Evolutionary conservation across 192 early-diverging fungal genomes (phyloP), one percentile per base, ranked within the genome.

Genomic region (Rhizophagus clarus): DNA sequence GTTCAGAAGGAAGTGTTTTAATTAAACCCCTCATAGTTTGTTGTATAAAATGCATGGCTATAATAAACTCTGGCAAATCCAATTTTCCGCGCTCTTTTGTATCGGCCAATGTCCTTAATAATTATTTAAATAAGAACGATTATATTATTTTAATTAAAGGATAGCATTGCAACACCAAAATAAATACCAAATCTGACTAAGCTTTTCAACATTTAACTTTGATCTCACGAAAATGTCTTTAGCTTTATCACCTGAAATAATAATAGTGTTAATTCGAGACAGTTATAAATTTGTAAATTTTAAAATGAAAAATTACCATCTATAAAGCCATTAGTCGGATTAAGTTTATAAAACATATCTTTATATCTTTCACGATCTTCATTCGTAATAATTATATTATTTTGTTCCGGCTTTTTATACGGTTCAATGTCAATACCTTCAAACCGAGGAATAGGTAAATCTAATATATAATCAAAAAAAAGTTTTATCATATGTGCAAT

Each of bases 21-120:
- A 91, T 84, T 24, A 87, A 88, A 40, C 93, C 93, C 71, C 93
- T 90, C 90, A 95, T 96, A 24, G 93, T 84, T 73, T 91, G 89
- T 22, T 93, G 89, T 72, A 99, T 92, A 77, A 95, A 93, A 80
- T 91, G 90, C 96, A 99, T 97, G 51, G 95, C 96, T 69, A 95
- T 91, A 61, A 93, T 89, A 83, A 99, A 99, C 82, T 97, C 95
- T 11, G 90, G 85, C 70, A 94, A 85, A 72, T 91, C 89, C 42
- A 99, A 82, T 70, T 90, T 89, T 62, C 94, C 94, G 26, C 91
- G 84, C 1, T 84, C 76, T 47, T 90, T 88, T 15, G 91, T 89
- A 81, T 99, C 96, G 6, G 93, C 95, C 79, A 99, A 82, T 72
- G 76, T 67, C 93, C 92, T 93, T 79, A 40, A 45, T 45, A 79